Conservation (phyloP, 2,329 filamentous ascomycete genomes). For the Dactylellina sp. region DNA sequence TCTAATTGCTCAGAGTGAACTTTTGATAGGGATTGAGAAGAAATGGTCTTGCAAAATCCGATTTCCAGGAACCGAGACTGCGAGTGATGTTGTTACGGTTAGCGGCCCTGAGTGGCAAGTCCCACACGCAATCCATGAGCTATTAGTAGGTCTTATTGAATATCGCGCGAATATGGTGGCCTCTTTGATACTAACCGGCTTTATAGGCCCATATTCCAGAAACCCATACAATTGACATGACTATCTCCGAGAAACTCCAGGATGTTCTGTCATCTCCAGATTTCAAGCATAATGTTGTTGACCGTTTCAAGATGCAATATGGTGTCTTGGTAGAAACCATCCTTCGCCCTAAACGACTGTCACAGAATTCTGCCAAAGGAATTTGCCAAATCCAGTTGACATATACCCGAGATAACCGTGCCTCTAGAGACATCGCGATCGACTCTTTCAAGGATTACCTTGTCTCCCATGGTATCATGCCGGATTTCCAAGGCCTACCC, state of each 20-base stretch:
- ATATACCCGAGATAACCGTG: constrained; percentile 97
- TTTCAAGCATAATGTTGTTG: constrained; percentile 81
- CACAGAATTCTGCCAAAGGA: constrained; percentile 64
- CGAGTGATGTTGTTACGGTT: constrained; percentile 94
- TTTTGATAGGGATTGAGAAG: constrained; percentile 95
- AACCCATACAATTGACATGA: constrained; percentile 88
- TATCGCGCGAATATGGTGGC: not conserved
- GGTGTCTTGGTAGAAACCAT: constrained; percentile 87
- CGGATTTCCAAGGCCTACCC: constrained; percentile 90
- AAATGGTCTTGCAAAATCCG: constrained; percentile 99
- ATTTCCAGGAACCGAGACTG: constrained; percentile 96
- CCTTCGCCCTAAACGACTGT: constrained; percentile 71
- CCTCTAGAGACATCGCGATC: constrained; percentile 92
- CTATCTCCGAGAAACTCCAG: constrained; percentile 78
- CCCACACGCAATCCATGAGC: constrained; percentile 93
- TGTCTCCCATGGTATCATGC: constrained; percentile 88
- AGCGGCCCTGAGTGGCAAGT: constrained; percentile 98
- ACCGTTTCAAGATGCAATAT: constrained; percentile 89
- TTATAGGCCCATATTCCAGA: constrained; percentile 92
- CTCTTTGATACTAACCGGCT: constrained; percentile 61
- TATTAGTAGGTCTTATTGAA: constrained; percentile 72
- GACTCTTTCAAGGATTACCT: constrained; percentile 90
- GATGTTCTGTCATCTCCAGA: constrained; percentile 84
- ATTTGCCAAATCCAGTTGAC: constrained; percentile 73
- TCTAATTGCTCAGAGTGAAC: constrained; percentile 84